Base-by-base conservation (phyloP, 805 yeast genomes). In the Nakazawaea wickerhamii region DNA sequence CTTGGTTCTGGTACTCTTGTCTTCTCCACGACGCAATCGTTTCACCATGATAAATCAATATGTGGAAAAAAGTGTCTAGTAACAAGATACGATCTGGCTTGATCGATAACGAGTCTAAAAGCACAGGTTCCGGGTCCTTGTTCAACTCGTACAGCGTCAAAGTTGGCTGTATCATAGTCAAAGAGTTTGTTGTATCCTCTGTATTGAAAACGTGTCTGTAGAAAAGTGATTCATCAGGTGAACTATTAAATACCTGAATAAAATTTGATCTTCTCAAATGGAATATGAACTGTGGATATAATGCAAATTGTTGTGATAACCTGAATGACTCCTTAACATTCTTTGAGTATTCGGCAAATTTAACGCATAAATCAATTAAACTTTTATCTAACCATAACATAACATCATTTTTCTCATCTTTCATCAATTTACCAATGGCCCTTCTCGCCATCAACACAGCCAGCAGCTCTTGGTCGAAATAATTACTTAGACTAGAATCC, bases 191-290 rank as follows among this genome's bases (percentile, higher is more conserved):
- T 15, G 76, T 69, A 51, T 81, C 84, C 57, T 80, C 87, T 31
- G 73, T 73, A 55, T 77, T 61, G 55, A 80, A 73, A 27, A 76
- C 67, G 52, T 80, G 86, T 54, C 85, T 70, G 46, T 77, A 71
- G 55, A 71, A 81, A 14, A 79, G 70, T 5, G 88, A 79, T 58
- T 81, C 88, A 61, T 81, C 88, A 0, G 88, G 88, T 1, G 86
- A 80, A 50, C 75, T 77, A 54, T 79, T 79, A 62, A 81, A 81
- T 15, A 81, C 78, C 51, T 77, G 80, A 28, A 81, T 66, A 53
- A 81, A 78, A 40, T 72, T 79, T 1, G 85, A 79, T 51, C 88
- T 69, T 58, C 86, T 67, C 55, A 81, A 67, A 56, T 81, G 82
- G 58, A 75, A 81, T 61, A 81, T 65, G 58, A 79, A 81, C 55